phyloP scores from a whole-genome alignment of 331 rosid genomes.

The Ulmus americana region DNA sequence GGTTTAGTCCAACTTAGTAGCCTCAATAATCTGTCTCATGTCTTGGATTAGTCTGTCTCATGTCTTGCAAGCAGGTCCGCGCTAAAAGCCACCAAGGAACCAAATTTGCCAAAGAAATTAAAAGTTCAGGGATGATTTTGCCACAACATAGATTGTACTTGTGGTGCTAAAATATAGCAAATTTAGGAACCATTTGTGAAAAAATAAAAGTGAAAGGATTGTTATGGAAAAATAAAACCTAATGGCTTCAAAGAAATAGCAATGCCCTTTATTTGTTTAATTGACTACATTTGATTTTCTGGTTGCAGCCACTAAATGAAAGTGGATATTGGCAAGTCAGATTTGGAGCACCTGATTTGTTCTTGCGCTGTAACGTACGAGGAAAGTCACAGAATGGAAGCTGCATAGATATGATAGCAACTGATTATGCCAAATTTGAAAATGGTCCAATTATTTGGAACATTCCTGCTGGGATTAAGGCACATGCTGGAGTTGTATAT shows the following conservation, averaged over 20 bases:
- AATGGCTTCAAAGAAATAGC: not conserved
- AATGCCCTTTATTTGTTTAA: not conserved
- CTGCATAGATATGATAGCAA: conserved; percentile 40
- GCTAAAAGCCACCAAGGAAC: too few relatives aligned
- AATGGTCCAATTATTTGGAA: conserved; percentile 49
- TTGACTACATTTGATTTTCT: not conserved
- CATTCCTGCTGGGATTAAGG: conserved; percentile 57
- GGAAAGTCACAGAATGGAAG: conserved; percentile 25
- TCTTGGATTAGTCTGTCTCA: too few relatives aligned
- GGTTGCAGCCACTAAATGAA: conserved; percentile 58
- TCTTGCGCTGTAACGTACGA: conserved; percentile 44
- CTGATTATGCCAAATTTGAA: conserved; percentile 22
- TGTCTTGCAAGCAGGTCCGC: too few relatives aligned
- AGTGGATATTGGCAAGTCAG: conserved; percentile 60
- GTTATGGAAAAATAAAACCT: too few relatives aligned
- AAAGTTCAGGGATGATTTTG: too few relatives aligned
- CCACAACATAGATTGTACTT: too few relatives aligned
- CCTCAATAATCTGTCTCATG: too few relatives aligned
- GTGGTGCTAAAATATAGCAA: too few relatives aligned
- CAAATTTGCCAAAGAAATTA: too few relatives aligned
- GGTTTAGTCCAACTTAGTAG: too few relatives aligned
- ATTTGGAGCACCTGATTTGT: conserved; percentile 54
- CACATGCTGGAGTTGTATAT: conserved; percentile 48
- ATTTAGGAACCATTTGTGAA: too few relatives aligned
- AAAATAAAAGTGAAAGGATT: too few relatives aligned